Percentiles rank a stretch among this genome's conserved stretches.
Evolutionary conservation across 31 red algal genomes (phyloP).

Genomic region (Endocladia muricata): DNA sequence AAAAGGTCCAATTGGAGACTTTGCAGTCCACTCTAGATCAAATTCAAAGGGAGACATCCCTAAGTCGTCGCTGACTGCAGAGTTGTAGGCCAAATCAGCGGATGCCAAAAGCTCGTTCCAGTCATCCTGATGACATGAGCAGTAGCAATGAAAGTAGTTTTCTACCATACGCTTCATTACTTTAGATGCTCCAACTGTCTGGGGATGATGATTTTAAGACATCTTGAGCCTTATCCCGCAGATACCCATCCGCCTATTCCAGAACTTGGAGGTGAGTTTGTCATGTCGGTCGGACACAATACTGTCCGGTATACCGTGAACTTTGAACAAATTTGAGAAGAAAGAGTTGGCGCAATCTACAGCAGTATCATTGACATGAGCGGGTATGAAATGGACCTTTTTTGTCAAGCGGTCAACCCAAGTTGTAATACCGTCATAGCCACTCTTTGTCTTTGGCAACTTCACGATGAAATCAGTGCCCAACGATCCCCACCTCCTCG

Average conservation of each 20-base stretch:
- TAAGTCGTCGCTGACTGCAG: neutral
- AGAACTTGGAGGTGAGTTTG: too few species aligned
- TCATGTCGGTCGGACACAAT: neutral
- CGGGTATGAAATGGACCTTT: slow-evolving; percentile 2
- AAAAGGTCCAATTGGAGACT: neutral
- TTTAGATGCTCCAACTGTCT: slow-evolving; percentile 1
- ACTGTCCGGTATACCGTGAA: neutral
- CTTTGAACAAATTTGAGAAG: neutral
- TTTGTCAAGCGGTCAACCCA: slow-evolving; percentile 6
- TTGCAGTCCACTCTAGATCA: slow-evolving; percentile 1
- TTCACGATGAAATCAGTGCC: slow-evolving; percentile 4
- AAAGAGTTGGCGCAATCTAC: neutral
- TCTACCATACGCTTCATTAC: slow-evolving; percentile 28
- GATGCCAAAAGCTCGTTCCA: neutral
- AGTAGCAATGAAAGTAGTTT: slow-evolving; percentile 10
- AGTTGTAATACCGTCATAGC: slow-evolving; percentile 16
- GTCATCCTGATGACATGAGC: neutral
- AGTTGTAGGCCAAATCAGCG: slow-evolving; percentile 18
- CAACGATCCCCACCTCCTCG: neutral
- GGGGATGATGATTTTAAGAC: too few species aligned
- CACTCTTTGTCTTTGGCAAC: neutral
- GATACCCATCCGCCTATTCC: too few species aligned
- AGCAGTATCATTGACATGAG: neutral
- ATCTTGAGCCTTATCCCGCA: too few species aligned
- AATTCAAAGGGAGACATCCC: neutral